Evolutionary conservation across 78 protist genomes (phyloP), one percentile per base, ranked within the genome.

Genomic region (Pelomyxa schiedti): DNA sequence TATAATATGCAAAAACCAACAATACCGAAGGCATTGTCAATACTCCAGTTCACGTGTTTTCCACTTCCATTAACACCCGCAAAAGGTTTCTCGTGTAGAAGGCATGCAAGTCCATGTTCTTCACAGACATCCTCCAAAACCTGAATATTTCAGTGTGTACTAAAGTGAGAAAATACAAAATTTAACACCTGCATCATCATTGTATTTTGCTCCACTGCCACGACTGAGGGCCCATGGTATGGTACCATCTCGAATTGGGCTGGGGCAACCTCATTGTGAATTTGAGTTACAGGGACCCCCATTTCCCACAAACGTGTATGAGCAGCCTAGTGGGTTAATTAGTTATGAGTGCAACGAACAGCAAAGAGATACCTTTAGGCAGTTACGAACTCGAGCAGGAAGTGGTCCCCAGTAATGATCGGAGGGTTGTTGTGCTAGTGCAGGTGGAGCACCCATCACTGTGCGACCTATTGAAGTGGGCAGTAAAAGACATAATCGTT

Each of bases 31-130:
- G n/a, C n/a, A n/a, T n/a, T n/a, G n/a, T n/a, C n/a, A n/a, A n/a
- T n/a, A n/a, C n/a, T n/a, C 92, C 90, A 91, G 89, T 93, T 93
- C 93, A 87, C 86, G 86, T 93, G 97, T 86, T 93, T 93, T 69
- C 97, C 97, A 1, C 86, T 74, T 22, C 97, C 97, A 75, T 94
- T 94, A 88, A 94, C 78, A n/a, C 77, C 73, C 29, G 80, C 87
- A 69, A 91, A 94, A 53, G 97, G 97, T 84, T 94, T 94, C 87
- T 94, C 97, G 40, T 94, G 97, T 66, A 88, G 43, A 26, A 94
- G 83, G 37, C 76, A 28, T 32, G 67, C 80, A 8, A 91, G 74
- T 53, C 83, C 94, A 77, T 88, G 91, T n/a, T 37, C 30, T 22
- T 40, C 38, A n/a, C n/a, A n/a, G 1, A 93, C 90, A 3, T 47